These are phyloP conservation scores for Kazachstania taianensis DNA, from an alignment of 805 yeast genomes.

Conservation along the genomic window DNA sequence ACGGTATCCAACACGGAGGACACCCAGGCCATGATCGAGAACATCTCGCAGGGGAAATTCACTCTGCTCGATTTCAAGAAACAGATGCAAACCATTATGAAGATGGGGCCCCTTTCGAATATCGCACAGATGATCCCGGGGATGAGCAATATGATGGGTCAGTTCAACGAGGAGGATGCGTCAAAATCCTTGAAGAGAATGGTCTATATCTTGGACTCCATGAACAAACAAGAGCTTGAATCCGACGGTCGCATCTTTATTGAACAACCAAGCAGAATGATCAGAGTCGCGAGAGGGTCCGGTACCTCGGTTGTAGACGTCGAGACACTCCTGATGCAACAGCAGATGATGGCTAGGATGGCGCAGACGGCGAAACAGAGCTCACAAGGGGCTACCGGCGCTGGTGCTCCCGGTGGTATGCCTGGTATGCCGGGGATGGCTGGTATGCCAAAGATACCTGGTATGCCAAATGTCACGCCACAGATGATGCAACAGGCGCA, in stretches of 20 bases:
- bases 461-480: slow-evolving; percentile 36
- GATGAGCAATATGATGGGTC: slow-evolving; percentile 76
- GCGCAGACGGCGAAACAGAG: slow-evolving; percentile 55
- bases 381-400: slow-evolving; percentile 32
- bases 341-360: slow-evolving; percentile 88
- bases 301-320: slow-evolving; percentile 90
- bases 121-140: slow-evolving; percentile 94
- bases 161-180: slow-evolving; percentile 87
- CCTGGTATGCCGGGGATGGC: slow-evolving; percentile 51
- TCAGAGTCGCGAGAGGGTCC: slow-evolving; percentile 88
- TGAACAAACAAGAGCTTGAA: slow-evolving; percentile 87
- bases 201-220: slow-evolving; percentile 89
- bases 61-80: slow-evolving; percentile 85
- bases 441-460: slow-evolving; percentile 46
- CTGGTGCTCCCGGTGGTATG: slow-evolving; percentile 21
- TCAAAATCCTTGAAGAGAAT: slow-evolving; percentile 73
- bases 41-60: slow-evolving; percentile 89
- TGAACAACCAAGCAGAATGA: slow-evolving; percentile 73
- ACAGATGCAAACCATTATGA: slow-evolving; percentile 89
- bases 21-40: slow-evolving; percentile 83
- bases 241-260: slow-evolving; percentile 76
- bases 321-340: slow-evolving; percentile 86
- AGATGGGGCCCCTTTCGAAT: slow-evolving; percentile 93
- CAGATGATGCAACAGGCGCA: slow-evolving; percentile 41
- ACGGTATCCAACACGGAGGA: slow-evolving; percentile 61